Percentiles rank a stretch among this genome's conserved stretches.
phyloP scores from a whole-genome alignment of 345 rosid genomes.

The Boechera divaricarpa region DNA sequence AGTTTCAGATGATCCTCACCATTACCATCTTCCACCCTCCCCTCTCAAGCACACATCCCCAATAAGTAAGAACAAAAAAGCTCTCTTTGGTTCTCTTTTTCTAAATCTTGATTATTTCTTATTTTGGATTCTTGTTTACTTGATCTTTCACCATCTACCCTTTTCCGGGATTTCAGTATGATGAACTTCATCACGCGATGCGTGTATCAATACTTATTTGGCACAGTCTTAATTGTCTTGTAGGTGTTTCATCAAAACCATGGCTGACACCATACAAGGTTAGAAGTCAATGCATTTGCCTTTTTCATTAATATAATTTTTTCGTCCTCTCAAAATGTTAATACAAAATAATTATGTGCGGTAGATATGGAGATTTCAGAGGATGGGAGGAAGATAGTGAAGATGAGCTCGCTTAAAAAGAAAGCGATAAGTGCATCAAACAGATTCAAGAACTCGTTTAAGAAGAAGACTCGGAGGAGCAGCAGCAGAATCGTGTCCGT shows the following conservation, averaged over 20 bases:
- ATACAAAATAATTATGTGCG: background rate
- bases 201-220: background rate
- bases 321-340: background rate
- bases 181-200: background rate
- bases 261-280: constrained; percentile 55
- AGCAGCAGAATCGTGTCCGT: constrained; percentile 66
- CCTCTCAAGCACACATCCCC: constrained; percentile 14
- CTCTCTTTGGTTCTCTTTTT: background rate
- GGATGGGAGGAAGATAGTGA: constrained; percentile 69
- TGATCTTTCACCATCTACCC: background rate
- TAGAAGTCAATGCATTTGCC: constrained; percentile 28
- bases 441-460: constrained; percentile 74
- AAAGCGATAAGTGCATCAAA: constrained; percentile 81
- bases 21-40: constrained; percentile 15
- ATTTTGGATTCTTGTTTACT: constrained; percentile 6
- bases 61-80: background rate
- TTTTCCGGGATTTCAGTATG: background rate
- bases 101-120: constrained; percentile 23
- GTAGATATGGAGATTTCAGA: constrained; percentile 56
- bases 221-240: constrained; percentile 16
- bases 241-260: constrained; percentile 43
- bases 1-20: constrained; percentile 30
- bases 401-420: constrained; percentile 70
- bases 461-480: constrained; percentile 58
- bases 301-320: background rate